A percentile compares a stretch with the other conserved stretches of the same genome.
phyloP scores from a whole-genome alignment of 1,139 yeast species.

The Pneumocystis jirovecii region DNA sequence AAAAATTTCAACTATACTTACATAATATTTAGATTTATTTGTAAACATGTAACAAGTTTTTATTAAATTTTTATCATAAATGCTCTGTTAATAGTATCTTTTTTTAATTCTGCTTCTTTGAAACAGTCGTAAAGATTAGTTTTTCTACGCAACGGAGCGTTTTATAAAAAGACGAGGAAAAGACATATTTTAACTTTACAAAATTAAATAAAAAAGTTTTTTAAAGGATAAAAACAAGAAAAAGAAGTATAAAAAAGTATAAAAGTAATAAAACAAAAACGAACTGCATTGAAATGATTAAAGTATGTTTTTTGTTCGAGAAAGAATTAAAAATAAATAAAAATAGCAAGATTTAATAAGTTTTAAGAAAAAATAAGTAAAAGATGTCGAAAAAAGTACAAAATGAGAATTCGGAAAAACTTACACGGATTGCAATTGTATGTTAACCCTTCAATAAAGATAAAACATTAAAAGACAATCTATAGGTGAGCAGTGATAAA shows the following conservation, averaged over 20 bases:
- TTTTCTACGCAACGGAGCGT: not conserved
- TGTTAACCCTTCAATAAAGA: conserved; percentile 21
- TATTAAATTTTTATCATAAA: not conserved
- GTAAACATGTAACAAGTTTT: not conserved
- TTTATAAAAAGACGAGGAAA: not conserved
- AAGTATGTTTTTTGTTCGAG: not conserved
- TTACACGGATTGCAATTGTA: conserved; percentile 81
- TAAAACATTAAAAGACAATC: not conserved
- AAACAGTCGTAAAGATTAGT: not conserved
- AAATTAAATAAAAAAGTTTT: not conserved
- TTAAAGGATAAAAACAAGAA: not conserved
- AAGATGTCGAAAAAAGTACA: not conserved
- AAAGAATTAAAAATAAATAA: not conserved
- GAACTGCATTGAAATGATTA: not conserved
- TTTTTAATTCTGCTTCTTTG: not conserved
- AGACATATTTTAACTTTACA: too few species aligned
- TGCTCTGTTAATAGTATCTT: not conserved
- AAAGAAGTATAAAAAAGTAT: not conserved
- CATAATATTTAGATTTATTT: not conserved
- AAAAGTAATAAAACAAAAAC: not conserved
- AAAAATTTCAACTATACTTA: not conserved
- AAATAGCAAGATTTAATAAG: not conserved
- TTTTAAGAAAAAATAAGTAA: not conserved
- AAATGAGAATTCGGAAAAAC: not conserved
- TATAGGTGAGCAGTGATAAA: not conserved